These are phyloP conservation scores for Saccharomycopsis sp. DNA, from an alignment of 805 yeast species.

Conservation along the genomic window DNA sequence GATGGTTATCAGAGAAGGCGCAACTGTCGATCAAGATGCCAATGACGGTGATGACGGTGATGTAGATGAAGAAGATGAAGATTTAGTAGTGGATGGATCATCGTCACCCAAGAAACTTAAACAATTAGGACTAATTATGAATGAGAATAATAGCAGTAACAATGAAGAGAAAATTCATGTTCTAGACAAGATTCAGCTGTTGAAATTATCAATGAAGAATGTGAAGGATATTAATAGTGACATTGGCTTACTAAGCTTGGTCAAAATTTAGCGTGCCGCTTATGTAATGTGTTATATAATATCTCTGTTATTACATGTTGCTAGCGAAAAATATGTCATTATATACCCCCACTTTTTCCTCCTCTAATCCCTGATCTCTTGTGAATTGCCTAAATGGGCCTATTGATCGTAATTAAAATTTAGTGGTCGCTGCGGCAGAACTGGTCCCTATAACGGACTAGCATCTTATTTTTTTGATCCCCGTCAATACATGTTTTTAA, in stretches of 20 bases:
- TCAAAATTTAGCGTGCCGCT: too few species aligned
- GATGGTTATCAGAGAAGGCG: slow-evolving; percentile 9
- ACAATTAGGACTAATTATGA: slow-evolving; percentile 8
- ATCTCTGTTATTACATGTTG: too few species aligned
- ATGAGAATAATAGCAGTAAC: neutral
- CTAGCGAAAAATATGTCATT: too few species aligned
- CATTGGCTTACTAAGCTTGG: slow-evolving; percentile 2
- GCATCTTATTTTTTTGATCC: too few species aligned
- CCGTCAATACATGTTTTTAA: too few species aligned
- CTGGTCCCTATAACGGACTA: too few species aligned
- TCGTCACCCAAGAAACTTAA: neutral
- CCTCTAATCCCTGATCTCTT: too few species aligned
- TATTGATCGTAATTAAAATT: too few species aligned
- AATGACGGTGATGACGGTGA: slow-evolving; percentile 3
- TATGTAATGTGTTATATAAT: too few species aligned
- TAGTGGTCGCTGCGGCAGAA: too few species aligned
- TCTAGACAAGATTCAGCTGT: neutral
- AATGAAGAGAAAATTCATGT: slow-evolving; percentile 1
- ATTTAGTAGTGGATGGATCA: neutral
- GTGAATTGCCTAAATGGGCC: too few species aligned
- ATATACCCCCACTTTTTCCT: too few species aligned
- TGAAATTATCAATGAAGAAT: neutral
- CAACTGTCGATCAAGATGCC: neutral
- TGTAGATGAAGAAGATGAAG: slow-evolving; percentile 7
- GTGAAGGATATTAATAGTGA: neutral